Base-by-base conservation (phyloP, 2,329 filamentous ascomycete genomes). In the Penicillium polonicum region DNA sequence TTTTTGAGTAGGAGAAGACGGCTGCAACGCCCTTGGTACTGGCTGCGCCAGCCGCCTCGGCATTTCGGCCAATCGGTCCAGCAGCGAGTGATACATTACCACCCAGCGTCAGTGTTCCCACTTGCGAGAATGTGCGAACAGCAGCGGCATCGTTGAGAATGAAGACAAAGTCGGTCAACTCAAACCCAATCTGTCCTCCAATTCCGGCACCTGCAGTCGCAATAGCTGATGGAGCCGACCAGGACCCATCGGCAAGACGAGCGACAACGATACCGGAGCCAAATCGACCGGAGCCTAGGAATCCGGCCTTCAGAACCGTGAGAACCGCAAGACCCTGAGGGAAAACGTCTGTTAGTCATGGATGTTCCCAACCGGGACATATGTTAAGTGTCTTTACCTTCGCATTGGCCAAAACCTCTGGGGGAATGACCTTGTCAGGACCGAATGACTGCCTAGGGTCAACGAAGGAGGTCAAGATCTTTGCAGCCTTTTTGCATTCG, bases 1-100 rank as follows among this genome's bases (percentile, higher is more conserved):
- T 99, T 79, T 97, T 97, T 74, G 89, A 94, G 82, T 99, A 99
- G 69, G 90, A 91, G 80, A 99, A 99, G 49, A 99, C 88, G 52
- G 91, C 94, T 0, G 92, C 90, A 9, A 97, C 89, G 62, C 91
- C 88, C 79, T 87, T 93, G 62, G 96, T 82, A 66, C 91, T 96
- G 8, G 94, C 94, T 15, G 92, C 93, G 62, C 94, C 94, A 36
- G 94, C 93, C 13, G 94, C 94, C 76, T 99, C 94, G 45, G 93
- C 94, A 76, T 97, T 97, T 68, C 94, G 85, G 54, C 94, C 94
- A 27, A 99, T 85, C 0, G 94, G 94, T 1, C 94, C 94, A 7
- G 94, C 94, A 19, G 94, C 94, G 67, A 99, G 88, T 4, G 91
- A 96, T 36, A 97, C 94, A 71, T 99, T 99, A 64, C 94, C 94